Conservation (phyloP, 2,329 filamentous ascomycete genomes). For the Aspergillus felis region DNA sequence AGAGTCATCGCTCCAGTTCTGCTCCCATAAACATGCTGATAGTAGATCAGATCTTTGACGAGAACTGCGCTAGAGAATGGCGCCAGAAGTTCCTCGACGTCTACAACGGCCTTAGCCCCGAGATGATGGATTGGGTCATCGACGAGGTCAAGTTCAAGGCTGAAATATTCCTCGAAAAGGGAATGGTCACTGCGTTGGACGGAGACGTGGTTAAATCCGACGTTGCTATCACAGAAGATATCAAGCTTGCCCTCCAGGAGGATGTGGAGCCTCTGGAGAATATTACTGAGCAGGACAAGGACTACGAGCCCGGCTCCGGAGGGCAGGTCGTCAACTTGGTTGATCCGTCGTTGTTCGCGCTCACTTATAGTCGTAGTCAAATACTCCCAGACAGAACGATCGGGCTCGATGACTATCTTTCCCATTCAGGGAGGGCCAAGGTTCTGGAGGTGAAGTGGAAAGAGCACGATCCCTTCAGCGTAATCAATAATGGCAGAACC, state of each 20-base stretch:
- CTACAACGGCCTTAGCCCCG: constrained; percentile 21
- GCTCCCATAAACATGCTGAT: neutral
- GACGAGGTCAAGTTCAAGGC: constrained; percentile 50
- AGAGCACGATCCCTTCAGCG: neutral
- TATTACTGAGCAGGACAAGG: constrained; percentile 44
- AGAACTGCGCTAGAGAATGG: neutral
- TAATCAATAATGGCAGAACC: neutral
- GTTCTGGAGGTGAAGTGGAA: neutral
- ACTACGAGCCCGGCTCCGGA: constrained; percentile 61
- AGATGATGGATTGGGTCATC: constrained; percentile 39
- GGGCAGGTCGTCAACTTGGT: constrained; percentile 60
- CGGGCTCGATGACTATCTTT: constrained; percentile 22
- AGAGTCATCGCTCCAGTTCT: neutral
- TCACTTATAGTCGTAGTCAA: constrained; percentile 28
- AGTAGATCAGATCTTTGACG: neutral
- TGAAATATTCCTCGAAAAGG: constrained; percentile 32
- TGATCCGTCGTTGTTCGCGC: constrained; percentile 53
- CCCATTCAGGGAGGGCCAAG: constrained; percentile 12
- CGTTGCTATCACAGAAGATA: constrained; percentile 36
- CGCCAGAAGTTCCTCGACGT: neutral
- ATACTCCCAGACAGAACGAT: constrained; percentile 20
- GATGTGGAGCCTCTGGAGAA: constrained; percentile 52
- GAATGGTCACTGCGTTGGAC: constrained; percentile 45
- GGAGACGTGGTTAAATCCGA: constrained; percentile 53
- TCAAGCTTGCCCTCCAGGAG: constrained; percentile 42